Base-by-base conservation (phyloP, 441 rosid genomes). In the Raphanus hybrid region DNA sequence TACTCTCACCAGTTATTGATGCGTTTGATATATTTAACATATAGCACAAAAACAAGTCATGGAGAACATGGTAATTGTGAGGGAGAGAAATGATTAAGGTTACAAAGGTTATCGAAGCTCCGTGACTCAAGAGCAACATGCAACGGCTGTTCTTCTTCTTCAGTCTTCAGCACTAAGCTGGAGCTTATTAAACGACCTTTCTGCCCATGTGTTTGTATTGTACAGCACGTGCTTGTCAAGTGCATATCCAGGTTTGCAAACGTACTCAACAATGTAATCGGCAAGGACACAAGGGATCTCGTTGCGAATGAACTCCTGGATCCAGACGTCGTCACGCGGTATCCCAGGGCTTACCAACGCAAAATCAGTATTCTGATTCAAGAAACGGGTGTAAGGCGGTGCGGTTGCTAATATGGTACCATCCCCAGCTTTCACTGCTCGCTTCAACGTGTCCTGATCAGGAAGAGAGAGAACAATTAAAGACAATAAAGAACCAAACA, bases 261-360 rank as follows among this genome's bases (percentile, higher is more conserved):
- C 95, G 60, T 90, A 92, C 84, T 96, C 99, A 71, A 96, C 99
- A 76, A 96, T 67, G 87, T 94, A 94, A 81, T 96, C 99, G 4
- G 95, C 82, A 20, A 82, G 89, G 35, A 96, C 82, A 45, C 99
- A 96, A 7, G 99, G 98, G 70, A 94, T 85, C 82, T 94, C 90
- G n/a, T 94, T 86, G 39, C 83, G 84, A 75, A 96, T 34, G 78
- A 96, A 92, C 87, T 92, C 98, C 78, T 92, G 95, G 41, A 96
- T 86, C 98, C 98, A 96, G 50, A 85, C 5, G 58, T 96, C 97
- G 6, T 70, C 89, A 3, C 76, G 80, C 5, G 96, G 87, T 84
- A 86, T 90, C 34, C 95, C 94, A 1, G 98, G 91, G 78, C 96
- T 89, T 67, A 94, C 78, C 48, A 96, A 63, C 0, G 96, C 99